Base-by-base conservation (phyloP, 2,329 filamentous ascomycete species). In the Sporothrix dimorphospora region DNA sequence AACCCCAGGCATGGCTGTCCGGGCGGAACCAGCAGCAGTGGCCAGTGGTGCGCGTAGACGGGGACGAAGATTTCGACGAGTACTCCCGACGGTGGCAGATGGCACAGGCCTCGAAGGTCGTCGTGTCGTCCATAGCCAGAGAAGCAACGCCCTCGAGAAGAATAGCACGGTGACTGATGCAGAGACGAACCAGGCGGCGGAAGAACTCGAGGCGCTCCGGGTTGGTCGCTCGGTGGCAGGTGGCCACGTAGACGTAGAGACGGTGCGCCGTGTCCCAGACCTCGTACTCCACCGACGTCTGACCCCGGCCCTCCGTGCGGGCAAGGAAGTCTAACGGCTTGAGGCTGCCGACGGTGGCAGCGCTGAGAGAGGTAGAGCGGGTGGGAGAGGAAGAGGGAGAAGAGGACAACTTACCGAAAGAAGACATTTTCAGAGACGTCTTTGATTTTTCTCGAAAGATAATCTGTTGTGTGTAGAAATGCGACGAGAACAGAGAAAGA, bases 21-120 rank as follows among this genome's bases (percentile, higher is more conserved):
- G 71, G 68, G n/a, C 38, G 59, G 67, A 51, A 72, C 71, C 71
- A 72, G 21, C 59, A 70, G 71, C 71, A 72, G 66, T 47, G 4
- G 19, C 34, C 38, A 2, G 71, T 40, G 4, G 63, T 47, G 12
- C 53, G 53, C n/a, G 7, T 8, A 0, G 65, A 19, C 6, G 1
- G 40, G 8, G 9, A 11, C 19, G n/a, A 11, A n/a, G 27, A 27
- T 51, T 38, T 16, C 16, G 38, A 16, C 11, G 59, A 65, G 40
- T 65, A 65, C 12, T 45, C 38, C 38, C 59, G 59, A n/a, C 61
- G 70, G 24, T 45, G 42, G 63, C 71, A 72, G 51, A 63, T 14
- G 51, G 53, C 27, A 21, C 71, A 72, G 42, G 65, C 55, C 65
- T 66, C 34, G 38, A 65, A 24, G 21, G 30, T 4, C 19, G 57